phyloP scores from a whole-genome alignment of 2,329 filamentous ascomycete species.

The Paraconiothyrium brasiliense region DNA sequence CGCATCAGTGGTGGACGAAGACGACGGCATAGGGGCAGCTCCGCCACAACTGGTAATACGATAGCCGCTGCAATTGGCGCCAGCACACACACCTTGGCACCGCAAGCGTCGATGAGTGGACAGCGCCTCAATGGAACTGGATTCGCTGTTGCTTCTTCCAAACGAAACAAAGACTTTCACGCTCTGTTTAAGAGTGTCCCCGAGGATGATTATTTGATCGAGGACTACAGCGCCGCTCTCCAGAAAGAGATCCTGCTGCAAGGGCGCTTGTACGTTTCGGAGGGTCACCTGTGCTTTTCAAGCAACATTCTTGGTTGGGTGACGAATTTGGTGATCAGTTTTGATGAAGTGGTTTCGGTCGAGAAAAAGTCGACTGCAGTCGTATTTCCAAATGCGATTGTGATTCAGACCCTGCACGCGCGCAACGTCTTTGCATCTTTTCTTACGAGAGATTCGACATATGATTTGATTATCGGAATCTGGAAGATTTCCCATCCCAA shows the following conservation, averaged over 20 bases:
- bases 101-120: constrained; percentile 67
- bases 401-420: constrained; percentile 94
- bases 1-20: constrained; percentile 62
- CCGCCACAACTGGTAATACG: constrained; percentile 69
- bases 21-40: constrained; percentile 84
- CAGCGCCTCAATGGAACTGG: constrained; percentile 91
- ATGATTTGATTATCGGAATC: constrained; percentile 96
- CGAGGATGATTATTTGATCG: constrained; percentile 96
- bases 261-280: constrained; percentile 92
- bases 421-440: constrained; percentile 97
- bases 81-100: constrained; percentile 74
- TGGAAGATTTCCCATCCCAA: constrained; percentile 98
- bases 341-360: constrained; percentile 95
- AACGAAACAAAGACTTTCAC: constrained; percentile 95
- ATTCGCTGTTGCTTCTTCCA: constrained; percentile 95
- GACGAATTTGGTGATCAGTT: constrained; percentile 96
- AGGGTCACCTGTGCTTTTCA: constrained; percentile 97
- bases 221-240: constrained; percentile 96
- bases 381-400: constrained; percentile 95
- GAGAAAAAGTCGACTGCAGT: constrained; percentile 97
- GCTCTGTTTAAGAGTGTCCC: constrained; percentile 93
- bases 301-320: constrained; percentile 99
- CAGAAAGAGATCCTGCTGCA: constrained; percentile 96
- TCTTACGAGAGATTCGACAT: constrained; percentile 92
- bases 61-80: constrained; percentile 77